phyloP scores from a whole-genome alignment of 331 rosid species.

The Quercus phellos region DNA sequence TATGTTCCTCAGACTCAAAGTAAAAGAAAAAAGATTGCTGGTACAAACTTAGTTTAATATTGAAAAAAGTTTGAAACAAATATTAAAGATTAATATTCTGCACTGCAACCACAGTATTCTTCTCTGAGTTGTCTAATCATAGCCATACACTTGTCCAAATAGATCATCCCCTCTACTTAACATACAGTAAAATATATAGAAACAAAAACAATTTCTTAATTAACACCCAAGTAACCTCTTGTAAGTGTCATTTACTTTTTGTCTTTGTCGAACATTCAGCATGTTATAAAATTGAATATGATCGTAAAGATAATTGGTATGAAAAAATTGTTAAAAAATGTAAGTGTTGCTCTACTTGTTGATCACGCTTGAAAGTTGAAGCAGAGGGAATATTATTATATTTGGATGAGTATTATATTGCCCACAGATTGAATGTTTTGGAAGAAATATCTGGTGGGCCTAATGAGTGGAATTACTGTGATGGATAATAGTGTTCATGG shows the following conservation, averaged over 20 bases:
- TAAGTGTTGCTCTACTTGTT: no score
- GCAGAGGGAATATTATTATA: neutral
- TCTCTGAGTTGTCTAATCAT: slow-evolving; percentile 14
- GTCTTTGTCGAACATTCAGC: rapidly evolving
- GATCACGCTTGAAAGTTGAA: no score
- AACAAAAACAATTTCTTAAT: no score
- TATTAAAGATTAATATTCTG: slow-evolving; percentile 6
- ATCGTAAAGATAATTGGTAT: rapidly evolving
- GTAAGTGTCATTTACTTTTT: rapidly evolving
- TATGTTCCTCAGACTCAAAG: slow-evolving; percentile 49
- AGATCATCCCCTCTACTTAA: neutral
- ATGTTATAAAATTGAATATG: no score
- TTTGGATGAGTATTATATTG: neutral
- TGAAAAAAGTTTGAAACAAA: neutral
- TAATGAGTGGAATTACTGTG: neutral
- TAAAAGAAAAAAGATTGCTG: slow-evolving; percentile 25
- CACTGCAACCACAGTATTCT: slow-evolving; percentile 7
- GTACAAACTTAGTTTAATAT: slow-evolving; percentile 21
- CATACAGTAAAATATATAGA: no score
- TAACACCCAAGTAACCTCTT: no score
- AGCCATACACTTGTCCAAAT: slow-evolving; percentile 30
- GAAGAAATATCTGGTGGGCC: slow-evolving; percentile 41
- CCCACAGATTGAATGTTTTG: neutral
- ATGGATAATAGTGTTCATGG: slow-evolving; percentile 37
- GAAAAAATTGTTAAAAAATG: no score